A percentile compares a stretch with the other conserved stretches of the same genome.
These are phyloP conservation scores for Kalmusia sp. DNA, from an alignment of 2,329 filamentous ascomycete species.

Conservation along the genomic window DNA sequence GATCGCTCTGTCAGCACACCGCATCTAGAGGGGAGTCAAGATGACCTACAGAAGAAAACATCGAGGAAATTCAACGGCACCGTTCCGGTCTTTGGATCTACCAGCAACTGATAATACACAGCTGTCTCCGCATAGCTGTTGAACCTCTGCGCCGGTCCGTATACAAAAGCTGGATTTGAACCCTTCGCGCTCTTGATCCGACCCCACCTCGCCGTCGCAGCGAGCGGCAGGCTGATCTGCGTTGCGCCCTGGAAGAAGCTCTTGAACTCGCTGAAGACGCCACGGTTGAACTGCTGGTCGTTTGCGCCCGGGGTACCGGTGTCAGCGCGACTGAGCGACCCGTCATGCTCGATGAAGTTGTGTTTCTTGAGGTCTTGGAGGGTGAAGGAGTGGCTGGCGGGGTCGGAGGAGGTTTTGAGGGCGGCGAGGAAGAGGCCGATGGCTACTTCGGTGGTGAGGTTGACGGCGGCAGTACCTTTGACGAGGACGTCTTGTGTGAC, in stretches of 20 bases:
- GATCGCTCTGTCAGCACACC: neutral
- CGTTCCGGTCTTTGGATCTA: conserved; percentile 16
- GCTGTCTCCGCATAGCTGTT: conserved; percentile 29
- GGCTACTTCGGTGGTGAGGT: neutral
- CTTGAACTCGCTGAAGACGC: conserved; percentile 30
- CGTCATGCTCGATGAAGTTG: conserved; percentile 42
- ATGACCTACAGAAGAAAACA: conserved; percentile 31
- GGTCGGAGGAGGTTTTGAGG: neutral
- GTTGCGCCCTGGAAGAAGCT: conserved; percentile 10
- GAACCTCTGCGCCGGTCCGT: conserved; percentile 17
- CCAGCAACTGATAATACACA: conserved; percentile 24
- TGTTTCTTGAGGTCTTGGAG: conserved; percentile 39
- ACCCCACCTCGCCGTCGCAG: conserved; percentile 19
- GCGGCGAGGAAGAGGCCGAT: conserved; percentile 3
- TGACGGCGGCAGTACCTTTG: conserved; percentile 9
- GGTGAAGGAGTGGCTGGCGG: conserved; percentile 19
- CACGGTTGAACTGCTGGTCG: conserved; percentile 35
- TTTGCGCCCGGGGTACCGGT: conserved; percentile 31
- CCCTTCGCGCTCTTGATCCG: conserved; percentile 21
- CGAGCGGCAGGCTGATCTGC: conserved; percentile 9
- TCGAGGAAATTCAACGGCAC: conserved; percentile 27
- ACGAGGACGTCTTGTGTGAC: conserved; percentile 29
- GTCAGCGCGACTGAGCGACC: conserved; percentile 32
- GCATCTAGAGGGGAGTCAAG: neutral
- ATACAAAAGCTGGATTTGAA: conserved; percentile 24